These are phyloP conservation scores for Posidonia australis DNA, from an alignment of 106 monocot genomes.

Conservation along the genomic window DNA sequence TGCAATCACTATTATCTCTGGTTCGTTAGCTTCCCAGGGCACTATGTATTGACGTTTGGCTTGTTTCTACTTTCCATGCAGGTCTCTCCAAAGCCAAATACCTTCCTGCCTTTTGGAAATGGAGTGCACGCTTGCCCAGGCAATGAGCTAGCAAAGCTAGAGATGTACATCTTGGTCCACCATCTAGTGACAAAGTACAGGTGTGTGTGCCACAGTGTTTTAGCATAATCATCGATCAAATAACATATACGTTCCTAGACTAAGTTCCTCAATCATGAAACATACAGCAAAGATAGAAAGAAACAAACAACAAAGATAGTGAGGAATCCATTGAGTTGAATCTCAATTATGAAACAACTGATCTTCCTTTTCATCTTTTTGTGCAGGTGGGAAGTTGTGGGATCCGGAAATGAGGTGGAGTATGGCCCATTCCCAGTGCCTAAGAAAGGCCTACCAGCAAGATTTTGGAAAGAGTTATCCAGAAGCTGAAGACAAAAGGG, in stretches of 20 bases:
- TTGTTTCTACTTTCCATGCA: neutral
- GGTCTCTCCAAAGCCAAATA: slow-evolving; percentile 61
- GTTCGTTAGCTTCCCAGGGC: too few relatives aligned
- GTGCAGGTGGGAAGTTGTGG: slow-evolving; percentile 47
- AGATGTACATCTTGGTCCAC: slow-evolving; percentile 64
- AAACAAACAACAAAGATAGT: too few relatives aligned
- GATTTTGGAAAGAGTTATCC: too few relatives aligned
- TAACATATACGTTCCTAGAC: too few relatives aligned
- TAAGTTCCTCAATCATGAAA: too few relatives aligned
- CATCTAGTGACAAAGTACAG: slow-evolving; percentile 67
- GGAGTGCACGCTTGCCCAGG: slow-evolving; percentile 90
- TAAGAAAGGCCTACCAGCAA: slow-evolving; percentile 48
- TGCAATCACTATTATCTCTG: too few relatives aligned
- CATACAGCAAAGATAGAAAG: too few relatives aligned
- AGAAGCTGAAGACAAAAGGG: too few relatives aligned
- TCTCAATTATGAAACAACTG: too few relatives aligned
- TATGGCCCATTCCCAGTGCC: slow-evolving; percentile 77
- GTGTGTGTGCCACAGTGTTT: slow-evolving; percentile 25
- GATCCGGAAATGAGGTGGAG: slow-evolving; percentile 28
- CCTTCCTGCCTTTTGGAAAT: slow-evolving; percentile 78
- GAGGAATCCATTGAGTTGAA: too few relatives aligned
- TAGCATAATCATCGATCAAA: neutral
- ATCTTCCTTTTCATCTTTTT: too few relatives aligned
- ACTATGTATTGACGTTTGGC: neutral
- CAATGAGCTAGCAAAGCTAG: slow-evolving; percentile 83